phyloP scores from a whole-genome alignment of 495 filamentous ascomycete genomes.

The Achaetomiella virescens region DNA sequence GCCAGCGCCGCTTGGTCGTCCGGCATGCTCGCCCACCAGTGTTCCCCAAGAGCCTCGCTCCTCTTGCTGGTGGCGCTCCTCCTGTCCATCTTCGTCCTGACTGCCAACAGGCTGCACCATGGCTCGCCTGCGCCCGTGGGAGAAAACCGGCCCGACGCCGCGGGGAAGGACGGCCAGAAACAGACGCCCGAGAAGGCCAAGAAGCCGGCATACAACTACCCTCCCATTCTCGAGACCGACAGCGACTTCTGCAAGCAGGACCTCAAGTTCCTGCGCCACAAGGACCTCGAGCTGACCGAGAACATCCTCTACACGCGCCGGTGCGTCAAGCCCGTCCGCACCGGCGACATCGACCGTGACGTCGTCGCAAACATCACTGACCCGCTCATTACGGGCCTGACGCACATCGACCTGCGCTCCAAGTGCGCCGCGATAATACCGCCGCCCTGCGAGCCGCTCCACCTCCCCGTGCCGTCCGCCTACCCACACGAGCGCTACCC shows the following conservation, averaged over 20 bases:
- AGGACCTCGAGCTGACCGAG: slow-evolving; percentile 28
- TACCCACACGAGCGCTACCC: slow-evolving; percentile 24
- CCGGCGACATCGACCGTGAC: slow-evolving; percentile 20
- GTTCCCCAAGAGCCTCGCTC: slow-evolving; percentile 17
- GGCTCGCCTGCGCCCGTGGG: not conserved
- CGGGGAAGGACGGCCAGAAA: too few species aligned
- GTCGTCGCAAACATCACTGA: slow-evolving; percentile 27
- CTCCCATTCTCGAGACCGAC: not conserved
- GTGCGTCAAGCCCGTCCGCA: slow-evolving; percentile 29
- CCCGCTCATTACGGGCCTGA: slow-evolving; percentile 26
- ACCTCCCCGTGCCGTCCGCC: slow-evolving; percentile 28
- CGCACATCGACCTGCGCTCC: slow-evolving; percentile 28
- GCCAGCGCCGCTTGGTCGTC: not conserved
- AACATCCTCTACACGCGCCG: slow-evolving; percentile 35
- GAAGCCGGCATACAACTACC: not conserved
- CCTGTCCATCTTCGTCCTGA: slow-evolving; percentile 16
- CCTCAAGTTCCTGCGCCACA: slow-evolving; percentile 21
- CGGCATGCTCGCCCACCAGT: slow-evolving; percentile 11
- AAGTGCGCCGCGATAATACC: slow-evolving; percentile 18
- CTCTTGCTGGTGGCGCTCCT: slow-evolving; percentile 15
- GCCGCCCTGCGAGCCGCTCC: slow-evolving; percentile 25
- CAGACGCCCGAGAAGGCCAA: not conserved
- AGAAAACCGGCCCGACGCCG: too few species aligned
- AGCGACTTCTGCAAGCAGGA: slow-evolving; percentile 6
- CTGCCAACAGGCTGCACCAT: slow-evolving; percentile 17